A percentile compares a stretch with the other conserved stretches of the same genome.
phyloP scores from a whole-genome alignment of 441 rosid species.

The Adansonia madagascariensis region DNA sequence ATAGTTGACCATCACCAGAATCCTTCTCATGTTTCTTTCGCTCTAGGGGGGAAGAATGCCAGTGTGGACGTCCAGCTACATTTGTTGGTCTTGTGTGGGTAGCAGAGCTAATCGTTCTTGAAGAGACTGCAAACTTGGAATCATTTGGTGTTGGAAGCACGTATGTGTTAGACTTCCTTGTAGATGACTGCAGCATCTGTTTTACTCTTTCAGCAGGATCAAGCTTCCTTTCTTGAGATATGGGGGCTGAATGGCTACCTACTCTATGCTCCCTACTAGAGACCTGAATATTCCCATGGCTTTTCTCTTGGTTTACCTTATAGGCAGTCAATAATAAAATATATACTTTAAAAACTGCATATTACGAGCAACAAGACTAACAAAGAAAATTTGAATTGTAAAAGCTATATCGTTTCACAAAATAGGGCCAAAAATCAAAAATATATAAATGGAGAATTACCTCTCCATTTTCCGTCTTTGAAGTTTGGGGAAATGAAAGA shows the following conservation, averaged over 20 bases:
- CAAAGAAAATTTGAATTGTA: neutral
- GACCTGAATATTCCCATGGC: constrained; percentile 48
- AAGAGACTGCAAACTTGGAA: constrained; percentile 45
- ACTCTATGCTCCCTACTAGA: constrained; percentile 49
- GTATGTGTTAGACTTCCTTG: constrained; percentile 59
- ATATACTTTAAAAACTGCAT: neutral
- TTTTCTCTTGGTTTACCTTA: constrained; percentile 57
- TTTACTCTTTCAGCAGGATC: constrained; percentile 65
- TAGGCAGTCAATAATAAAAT: constrained; percentile 22
- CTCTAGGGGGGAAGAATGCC: constrained; percentile 87
- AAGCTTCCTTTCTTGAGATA: constrained; percentile 72
- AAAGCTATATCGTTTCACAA: neutral
- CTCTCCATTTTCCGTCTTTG: constrained; percentile 48
- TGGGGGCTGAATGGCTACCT: constrained; percentile 86
- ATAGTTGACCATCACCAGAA: constrained; percentile 35
- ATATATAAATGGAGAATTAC: constrained; percentile 36
- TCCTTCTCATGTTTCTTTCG: constrained; percentile 66
- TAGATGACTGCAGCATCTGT: constrained; percentile 47
- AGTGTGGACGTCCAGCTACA: constrained; percentile 49
- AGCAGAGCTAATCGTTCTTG: constrained; percentile 47
- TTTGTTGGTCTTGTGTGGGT: constrained; percentile 50
- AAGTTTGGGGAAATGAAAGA: constrained; percentile 53
- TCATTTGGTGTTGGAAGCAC: constrained; percentile 87
- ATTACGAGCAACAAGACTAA: neutral
- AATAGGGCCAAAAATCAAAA: neutral